Conservation (phyloP, 805 yeast species). For the Blastobotrys robertii region DNA sequence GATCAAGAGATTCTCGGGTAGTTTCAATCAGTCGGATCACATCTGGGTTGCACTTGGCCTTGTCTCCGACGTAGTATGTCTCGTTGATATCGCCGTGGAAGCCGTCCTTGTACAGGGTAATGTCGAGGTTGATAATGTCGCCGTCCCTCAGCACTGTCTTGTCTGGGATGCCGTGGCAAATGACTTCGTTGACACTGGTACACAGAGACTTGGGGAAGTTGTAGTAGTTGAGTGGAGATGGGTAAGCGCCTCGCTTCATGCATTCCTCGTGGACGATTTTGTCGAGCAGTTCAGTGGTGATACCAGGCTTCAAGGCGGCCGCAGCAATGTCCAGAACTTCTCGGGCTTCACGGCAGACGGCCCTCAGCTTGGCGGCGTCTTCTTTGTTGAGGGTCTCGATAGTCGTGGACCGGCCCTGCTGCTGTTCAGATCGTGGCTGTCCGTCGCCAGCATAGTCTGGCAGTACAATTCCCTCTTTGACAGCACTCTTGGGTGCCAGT, state of each 20-base stretch:
- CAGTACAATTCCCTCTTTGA: constrained; percentile 59
- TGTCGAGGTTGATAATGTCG: constrained; percentile 87
- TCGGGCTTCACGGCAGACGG: constrained; percentile 67
- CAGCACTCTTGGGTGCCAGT: constrained; percentile 53
- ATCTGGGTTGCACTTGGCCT: constrained; percentile 68
- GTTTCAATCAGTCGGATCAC: constrained; percentile 86
- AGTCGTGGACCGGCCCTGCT: constrained; percentile 55
- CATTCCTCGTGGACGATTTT: constrained; percentile 80
- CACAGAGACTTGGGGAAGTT: constrained; percentile 89
- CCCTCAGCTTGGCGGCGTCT: constrained; percentile 64
- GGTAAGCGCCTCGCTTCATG: constrained; percentile 80
- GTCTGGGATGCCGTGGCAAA: constrained; percentile 97
- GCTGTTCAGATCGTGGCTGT: constrained; percentile 66
- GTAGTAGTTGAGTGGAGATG: constrained; percentile 90
- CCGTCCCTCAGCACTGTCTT: constrained; percentile 81
- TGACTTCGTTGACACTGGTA: constrained; percentile 88
- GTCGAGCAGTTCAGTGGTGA: constrained; percentile 90
- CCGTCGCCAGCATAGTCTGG: constrained; percentile 87
- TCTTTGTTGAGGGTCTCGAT: constrained; percentile 56
- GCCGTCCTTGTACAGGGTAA: constrained; percentile 76
- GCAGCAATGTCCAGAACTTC: constrained; percentile 89
- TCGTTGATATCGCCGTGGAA: constrained; percentile 92
- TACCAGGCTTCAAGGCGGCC: constrained; percentile 71
- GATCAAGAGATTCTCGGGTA: constrained; percentile 75
- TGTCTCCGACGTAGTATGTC: constrained; percentile 92